Evolutionary conservation across 176 grass and related monocot species (phyloP), one percentile per base, ranked within the genome.

Genomic region (Oropetium thomaeum): DNA sequence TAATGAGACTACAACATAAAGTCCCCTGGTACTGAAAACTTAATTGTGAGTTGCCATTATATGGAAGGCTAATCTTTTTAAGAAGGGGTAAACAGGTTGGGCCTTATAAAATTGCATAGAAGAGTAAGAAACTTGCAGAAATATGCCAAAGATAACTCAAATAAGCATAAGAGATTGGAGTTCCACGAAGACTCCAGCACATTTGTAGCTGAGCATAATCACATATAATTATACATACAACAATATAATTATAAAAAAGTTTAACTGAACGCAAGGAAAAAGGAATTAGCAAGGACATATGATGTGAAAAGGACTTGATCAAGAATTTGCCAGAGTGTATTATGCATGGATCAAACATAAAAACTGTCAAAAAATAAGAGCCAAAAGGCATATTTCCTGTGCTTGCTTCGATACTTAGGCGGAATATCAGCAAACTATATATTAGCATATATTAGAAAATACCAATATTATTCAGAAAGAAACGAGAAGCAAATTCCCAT

Each of bases 371-470:
- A 47, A 6, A 19, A 62, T 45, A 32, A 30, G 8, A 76, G 26
- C 15, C 58, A 62, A 62, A 62, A 23, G 3, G 5, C 5, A 55
- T 58, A 27, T 73, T 5, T 0, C 7, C 32, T 39, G 37, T 58
- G 23, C 20, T 38, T 8, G 25, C 30, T 71, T 70, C 26, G 22
- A 57, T 53, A 23, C 49, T 30, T 47, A 19, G 55, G 49, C 26
- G 74, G 1, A 75, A n/a, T 17, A 37, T 80, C 69, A 48, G 52
- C 38, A 31, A 40, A 75, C 28, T 17, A 61, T 48, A 11, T 63
- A 58, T 41, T 5, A 82, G 26, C 73, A 65, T 25, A 39, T 63
- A 61, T 39, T 34, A 32, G n/a, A 14, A 61, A 61, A 75, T 62
- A 34, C 30, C 14, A 76, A 76, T 20, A 64, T 37, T 45, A 81